These are phyloP conservation scores for Penicillium flavigenum DNA, from an alignment of 495 filamentous ascomycete genomes.

Conservation along the genomic window DNA sequence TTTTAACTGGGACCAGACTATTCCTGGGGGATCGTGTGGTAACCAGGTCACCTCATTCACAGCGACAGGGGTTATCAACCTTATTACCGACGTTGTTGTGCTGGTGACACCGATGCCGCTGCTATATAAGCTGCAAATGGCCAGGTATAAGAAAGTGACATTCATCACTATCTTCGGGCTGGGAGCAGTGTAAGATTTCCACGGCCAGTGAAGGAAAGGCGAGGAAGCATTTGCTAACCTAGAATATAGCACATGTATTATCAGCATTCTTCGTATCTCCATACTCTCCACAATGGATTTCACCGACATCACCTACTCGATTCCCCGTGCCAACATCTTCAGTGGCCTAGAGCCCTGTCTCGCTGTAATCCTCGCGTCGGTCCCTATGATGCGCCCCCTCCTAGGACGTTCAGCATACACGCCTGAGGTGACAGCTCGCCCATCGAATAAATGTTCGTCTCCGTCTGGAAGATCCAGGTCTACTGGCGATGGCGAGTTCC, in stretches of 20 bases:
- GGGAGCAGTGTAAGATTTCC: neutral
- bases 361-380: constrained; percentile 21
- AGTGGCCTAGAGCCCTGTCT: constrained; percentile 26
- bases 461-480: neutral
- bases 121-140: constrained; percentile 11
- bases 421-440: neutral
- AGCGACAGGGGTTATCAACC: constrained; percentile 43
- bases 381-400: constrained; percentile 26
- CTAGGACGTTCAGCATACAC: constrained; percentile 9
- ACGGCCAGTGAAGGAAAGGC: neutral
- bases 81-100: constrained; percentile 47
- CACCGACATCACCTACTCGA: neutral
- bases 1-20: constrained; percentile 46
- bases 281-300: neutral
- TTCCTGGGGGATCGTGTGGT: constrained; percentile 46
- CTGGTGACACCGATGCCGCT: constrained; percentile 29
- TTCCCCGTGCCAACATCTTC: constrained; percentile 22
- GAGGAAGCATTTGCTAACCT: neutral
- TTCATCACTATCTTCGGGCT: neutral
- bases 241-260: neutral
- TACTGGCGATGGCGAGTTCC: neutral
- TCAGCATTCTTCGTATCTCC: constrained; percentile 2
- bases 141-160: neutral
- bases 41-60: constrained; percentile 27
- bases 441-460: neutral